Percentiles rank a stretch among this genome's conserved stretches.
These are phyloP conservation scores for Globisporangium nunn DNA, from an alignment of 352 stramenopile genomes.

Conservation along the genomic window DNA sequence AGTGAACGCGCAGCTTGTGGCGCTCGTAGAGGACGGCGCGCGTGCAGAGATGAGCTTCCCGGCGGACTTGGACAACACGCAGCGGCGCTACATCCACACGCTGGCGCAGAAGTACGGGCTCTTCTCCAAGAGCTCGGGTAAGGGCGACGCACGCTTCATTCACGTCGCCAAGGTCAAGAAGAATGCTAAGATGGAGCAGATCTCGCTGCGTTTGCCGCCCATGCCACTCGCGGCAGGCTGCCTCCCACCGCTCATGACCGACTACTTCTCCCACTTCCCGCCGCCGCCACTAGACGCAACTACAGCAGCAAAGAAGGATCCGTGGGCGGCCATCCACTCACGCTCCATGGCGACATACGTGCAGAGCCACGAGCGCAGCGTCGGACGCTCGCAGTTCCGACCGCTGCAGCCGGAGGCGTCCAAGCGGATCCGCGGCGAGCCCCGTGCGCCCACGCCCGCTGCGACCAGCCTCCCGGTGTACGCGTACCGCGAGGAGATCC, in stretches of 20 bases:
- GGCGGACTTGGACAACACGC: slow-evolving; percentile 56
- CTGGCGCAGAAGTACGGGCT: slow-evolving; percentile 74
- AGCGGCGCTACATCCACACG: slow-evolving; percentile 77
- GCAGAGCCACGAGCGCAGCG: slow-evolving; percentile 12
- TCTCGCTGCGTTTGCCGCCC: slow-evolving; percentile 46
- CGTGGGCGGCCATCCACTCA: slow-evolving; percentile 4
- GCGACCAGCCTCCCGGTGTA: slow-evolving; percentile 46
- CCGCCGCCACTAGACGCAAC: slow-evolving; percentile 2
- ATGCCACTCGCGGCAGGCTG: slow-evolving; percentile 28
- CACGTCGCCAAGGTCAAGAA: slow-evolving; percentile 81
- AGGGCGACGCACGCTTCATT: slow-evolving; percentile 55
- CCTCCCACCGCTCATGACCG: slow-evolving; percentile 30
- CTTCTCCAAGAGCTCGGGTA: slow-evolving; percentile 80
- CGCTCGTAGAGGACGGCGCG: slow-evolving; percentile 51
- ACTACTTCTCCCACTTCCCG: slow-evolving; percentile 44
- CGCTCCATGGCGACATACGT: slow-evolving; percentile 12
- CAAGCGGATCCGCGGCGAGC: background rate
- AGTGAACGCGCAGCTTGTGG: slow-evolving; percentile 49
- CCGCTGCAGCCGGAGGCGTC: slow-evolving; percentile 18
- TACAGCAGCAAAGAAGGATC: background rate
- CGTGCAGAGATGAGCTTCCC: slow-evolving; percentile 66
- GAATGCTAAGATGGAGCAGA: slow-evolving; percentile 67
- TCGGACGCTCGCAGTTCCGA: slow-evolving; percentile 26
- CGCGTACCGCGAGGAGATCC: slow-evolving; percentile 55
- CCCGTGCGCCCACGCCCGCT: slow-evolving; percentile 5